Base-by-base conservation (phyloP, 352 stramenopile species). In the Phytophthora parvispora region DNA sequence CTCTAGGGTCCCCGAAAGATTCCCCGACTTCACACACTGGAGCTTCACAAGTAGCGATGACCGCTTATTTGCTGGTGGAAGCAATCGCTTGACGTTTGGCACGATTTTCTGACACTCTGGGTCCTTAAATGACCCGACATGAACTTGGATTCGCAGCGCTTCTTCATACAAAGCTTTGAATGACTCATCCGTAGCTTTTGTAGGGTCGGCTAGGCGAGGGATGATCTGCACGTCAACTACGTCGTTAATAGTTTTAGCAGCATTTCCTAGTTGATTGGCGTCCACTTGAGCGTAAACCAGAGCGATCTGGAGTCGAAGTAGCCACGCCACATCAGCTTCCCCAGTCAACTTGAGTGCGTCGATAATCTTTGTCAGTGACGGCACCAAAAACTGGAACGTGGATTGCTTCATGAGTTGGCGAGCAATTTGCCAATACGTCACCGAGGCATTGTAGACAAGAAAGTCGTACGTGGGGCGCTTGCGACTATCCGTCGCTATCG, bases 361-460 rank as follows among this genome's bases (percentile, higher is more conserved):
- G 22, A 92, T 62, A 2, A 97, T 77, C 7, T 70, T 84, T 2
- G 40, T 57, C 36, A 97, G 76, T 8, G 89, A 93, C 15, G 82
- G 71, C n/a, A 80, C 54, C 8, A 96, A 71, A 54, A 94, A 92
- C 67, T 92, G 86, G 27, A 91, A 91, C 1, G 77, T 93, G 4
- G 81, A 79, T 13, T 74, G 71, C 56, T 96, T 95, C 80, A 98
- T 94, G 27, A 97, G 75, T 57, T 90, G 83, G 5, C 92, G 77
- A 48, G 89, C 80, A 50, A 97, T 83, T 20, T 87, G 86, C 92
- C 92, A 98, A 55, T 94, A 96, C 28, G 84, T 81, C 12, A 98
- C 82, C 0, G 88, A 97, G 12, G 89, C 89, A 56, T 98, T 98
- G 87, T 97, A 98, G 54, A 98, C 80, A 16, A 98, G 80, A 61